Percentiles rank a stretch among this genome's conserved stretches.
Evolutionary conservation across 768 basidiomycete genomes (phyloP).

Genomic region (Leccinum sublutescens): DNA sequence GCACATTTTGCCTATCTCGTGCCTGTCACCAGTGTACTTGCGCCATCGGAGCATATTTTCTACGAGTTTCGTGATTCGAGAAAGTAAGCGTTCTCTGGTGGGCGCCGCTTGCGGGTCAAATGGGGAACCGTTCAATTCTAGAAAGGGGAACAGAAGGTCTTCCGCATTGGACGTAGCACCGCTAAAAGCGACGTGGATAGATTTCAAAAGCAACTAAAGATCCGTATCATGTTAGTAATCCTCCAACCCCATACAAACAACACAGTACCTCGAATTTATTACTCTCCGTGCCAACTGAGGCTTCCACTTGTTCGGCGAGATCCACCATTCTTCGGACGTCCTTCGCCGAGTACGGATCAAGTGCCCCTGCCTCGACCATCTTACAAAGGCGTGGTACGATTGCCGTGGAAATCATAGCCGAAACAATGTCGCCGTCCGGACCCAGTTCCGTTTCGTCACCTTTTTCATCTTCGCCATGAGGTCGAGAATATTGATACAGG

Average conservation of each 20-base stretch:
- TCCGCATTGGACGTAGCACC: constrained; percentile 53
- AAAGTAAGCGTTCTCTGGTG: constrained; percentile 68
- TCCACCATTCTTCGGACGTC: constrained; percentile 66
- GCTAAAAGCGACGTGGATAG: constrained; percentile 52
- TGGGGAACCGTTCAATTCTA: constrained; percentile 39
- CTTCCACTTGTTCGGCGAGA: constrained; percentile 77
- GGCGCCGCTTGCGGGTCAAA: constrained; percentile 79
- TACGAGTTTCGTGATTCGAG: constrained; percentile 67
- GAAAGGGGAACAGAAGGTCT: constrained; percentile 47
- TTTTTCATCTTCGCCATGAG: constrained; percentile 42
- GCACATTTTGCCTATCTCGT: constrained; percentile 53
- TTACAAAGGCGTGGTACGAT: constrained; percentile 74
- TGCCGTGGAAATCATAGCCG: constrained; percentile 83
- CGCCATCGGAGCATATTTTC: constrained; percentile 74
- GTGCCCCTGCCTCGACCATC: constrained; percentile 71
- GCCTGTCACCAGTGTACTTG: constrained; percentile 63
- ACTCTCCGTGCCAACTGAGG: constrained; percentile 62
- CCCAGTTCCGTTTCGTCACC: constrained; percentile 62
- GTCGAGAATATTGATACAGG: constrained; percentile 69
- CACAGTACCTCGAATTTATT: constrained; percentile 59
- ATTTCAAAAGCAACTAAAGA: constrained; percentile 55
- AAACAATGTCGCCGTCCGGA: constrained; percentile 83
- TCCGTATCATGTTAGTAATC: constrained; percentile 10
- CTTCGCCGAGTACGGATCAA: constrained; percentile 75
- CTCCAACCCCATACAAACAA: background rate